A percentile compares a stretch with the other conserved stretches of the same genome.
Conservation (phyloP, 306 rosid species). For the Rubus idaeus region DNA sequence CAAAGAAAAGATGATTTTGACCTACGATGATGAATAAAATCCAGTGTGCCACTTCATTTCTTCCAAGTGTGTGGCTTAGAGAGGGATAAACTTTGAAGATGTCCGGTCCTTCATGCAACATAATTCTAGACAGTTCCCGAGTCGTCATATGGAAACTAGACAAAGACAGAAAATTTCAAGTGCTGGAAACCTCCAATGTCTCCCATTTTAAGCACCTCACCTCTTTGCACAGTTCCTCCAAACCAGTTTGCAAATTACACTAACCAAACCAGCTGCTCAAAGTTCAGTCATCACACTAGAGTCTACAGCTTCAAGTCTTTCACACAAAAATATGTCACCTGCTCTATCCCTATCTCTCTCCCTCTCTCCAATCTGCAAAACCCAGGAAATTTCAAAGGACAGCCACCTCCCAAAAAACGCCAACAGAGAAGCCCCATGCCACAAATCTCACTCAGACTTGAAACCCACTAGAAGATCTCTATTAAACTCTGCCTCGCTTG, state of each 20-base stretch:
- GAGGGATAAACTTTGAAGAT: background rate
- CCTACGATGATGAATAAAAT: too few species aligned
- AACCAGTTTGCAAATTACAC: slow-evolving; percentile 3
- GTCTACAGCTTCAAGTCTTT: background rate
- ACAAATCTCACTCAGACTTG: slow-evolving; percentile 22
- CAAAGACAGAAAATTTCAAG: slow-evolving; percentile 27
- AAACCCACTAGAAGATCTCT: slow-evolving; percentile 47
- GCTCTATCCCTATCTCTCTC: slow-evolving; percentile 44
- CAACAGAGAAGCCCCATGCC: slow-evolving; percentile 36
- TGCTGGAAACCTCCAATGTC: slow-evolving; percentile 45
- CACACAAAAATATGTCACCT: slow-evolving; percentile 35
- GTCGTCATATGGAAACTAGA: slow-evolving; percentile 10
- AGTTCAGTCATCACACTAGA: background rate
- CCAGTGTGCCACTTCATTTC: background rate
- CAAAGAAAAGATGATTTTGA: too few species aligned
- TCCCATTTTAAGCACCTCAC: slow-evolving; percentile 24
- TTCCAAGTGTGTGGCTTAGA: slow-evolving; percentile 16
- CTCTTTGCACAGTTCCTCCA: slow-evolving; percentile 25
- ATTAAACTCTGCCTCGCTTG: slow-evolving; percentile 36
- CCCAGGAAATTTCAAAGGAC: slow-evolving; percentile 43
- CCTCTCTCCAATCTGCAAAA: slow-evolving; percentile 46
- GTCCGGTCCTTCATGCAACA: background rate
- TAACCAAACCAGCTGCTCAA: slow-evolving; percentile 15
- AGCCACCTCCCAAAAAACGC: slow-evolving; percentile 30
- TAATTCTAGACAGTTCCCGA: slow-evolving; percentile 36